Evolutionary conservation across 2,329 filamentous ascomycete species (phyloP).

Genomic region (Bipolaris bicolor): DNA sequence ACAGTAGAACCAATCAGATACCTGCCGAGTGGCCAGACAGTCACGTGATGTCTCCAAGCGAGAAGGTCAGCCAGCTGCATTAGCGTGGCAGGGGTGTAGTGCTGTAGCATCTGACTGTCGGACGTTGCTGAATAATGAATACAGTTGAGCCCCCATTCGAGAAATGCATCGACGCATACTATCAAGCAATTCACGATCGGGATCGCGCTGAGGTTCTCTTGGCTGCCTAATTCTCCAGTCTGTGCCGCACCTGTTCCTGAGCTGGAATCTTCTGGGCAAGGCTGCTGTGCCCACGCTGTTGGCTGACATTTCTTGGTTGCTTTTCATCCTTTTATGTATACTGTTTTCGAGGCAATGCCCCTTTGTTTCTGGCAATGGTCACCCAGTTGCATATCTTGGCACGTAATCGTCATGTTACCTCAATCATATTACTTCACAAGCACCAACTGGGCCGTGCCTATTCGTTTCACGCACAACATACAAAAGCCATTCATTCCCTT

Average conservation of each 20-base stretch:
- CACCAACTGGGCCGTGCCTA: neutral
- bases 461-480: neutral
- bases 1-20: too few species aligned
- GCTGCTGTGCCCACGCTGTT: neutral
- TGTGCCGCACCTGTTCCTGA: neutral
- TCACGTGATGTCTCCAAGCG: neutral
- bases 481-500: neutral
- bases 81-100: neutral
- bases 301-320: neutral
- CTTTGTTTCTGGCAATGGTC: neutral
- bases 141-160: neutral
- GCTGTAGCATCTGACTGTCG: neutral
- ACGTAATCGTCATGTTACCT: neutral
- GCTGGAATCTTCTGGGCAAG: neutral
- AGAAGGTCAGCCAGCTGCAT: neutral
- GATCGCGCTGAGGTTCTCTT: neutral
- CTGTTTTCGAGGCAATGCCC: neutral
- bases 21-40: too few species aligned
- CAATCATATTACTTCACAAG: neutral
- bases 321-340: neutral
- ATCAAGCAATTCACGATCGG: neutral
- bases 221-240: neutral
- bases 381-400: slow-evolving; percentile 4
- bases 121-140: neutral
- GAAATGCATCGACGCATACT: neutral